Evolutionary conservation across 176 grass and related monocot species (phyloP).

Genomic region (Oryza meyeriana): DNA sequence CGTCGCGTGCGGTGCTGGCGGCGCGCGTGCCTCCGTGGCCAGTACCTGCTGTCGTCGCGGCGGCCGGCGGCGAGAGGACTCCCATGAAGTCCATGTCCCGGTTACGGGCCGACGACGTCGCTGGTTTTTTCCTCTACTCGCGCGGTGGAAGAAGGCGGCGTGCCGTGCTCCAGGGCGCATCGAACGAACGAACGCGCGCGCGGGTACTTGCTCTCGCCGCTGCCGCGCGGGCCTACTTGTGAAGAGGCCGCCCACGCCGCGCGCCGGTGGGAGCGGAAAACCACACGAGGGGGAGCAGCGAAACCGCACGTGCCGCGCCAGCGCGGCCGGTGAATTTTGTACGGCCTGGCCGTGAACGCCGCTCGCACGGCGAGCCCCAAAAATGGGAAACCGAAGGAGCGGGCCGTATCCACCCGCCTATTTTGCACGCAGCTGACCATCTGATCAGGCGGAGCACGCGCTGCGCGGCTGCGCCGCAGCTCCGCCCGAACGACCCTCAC

Average conservation of each 20-base stretch:
- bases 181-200: not conserved
- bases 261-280: not conserved
- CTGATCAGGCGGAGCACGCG: too few species aligned
- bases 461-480: not conserved
- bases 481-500: not conserved
- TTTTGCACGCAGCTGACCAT: too few species aligned
- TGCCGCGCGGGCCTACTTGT: not conserved
- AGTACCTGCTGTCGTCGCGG: not conserved
- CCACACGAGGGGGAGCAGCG: not conserved
- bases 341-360: too few species aligned
- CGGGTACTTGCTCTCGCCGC: not conserved
- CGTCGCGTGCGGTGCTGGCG: too few species aligned
- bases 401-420: too few species aligned
- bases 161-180: not conserved
- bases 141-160: not conserved
- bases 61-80: constrained; percentile 4
- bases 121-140: not conserved
- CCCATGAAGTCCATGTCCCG: constrained; percentile 18
- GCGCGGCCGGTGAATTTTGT: not conserved
- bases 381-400: not conserved
- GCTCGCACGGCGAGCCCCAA: not conserved
- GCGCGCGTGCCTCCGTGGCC: too few species aligned
- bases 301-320: not conserved
- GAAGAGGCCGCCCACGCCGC: too few species aligned
- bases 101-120: not conserved